Conservation (phyloP, 176 grass and related monocot species). For the Hyparrhenia diplandra region DNA sequence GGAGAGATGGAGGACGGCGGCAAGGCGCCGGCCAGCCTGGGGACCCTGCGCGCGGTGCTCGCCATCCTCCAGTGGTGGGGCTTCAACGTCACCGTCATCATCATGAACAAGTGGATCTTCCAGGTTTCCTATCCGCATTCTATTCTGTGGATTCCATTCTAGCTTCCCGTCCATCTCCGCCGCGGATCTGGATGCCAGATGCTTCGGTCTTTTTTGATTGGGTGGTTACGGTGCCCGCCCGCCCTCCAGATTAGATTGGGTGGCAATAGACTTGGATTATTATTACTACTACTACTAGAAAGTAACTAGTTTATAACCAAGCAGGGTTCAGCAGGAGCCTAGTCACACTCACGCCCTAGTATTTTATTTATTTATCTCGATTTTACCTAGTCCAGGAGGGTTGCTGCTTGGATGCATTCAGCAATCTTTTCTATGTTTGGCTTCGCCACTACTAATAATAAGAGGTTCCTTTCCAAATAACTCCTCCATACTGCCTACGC, state of each 20-base stretch:
- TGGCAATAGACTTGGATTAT: neutral
- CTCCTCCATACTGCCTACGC: neutral
- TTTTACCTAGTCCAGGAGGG: neutral
- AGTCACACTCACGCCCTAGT: neutral
- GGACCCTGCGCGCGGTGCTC: slow-evolving; percentile 57
- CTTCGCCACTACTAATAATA: too few species aligned
- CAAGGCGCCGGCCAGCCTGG: slow-evolving; percentile 28
- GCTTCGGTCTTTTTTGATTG: too few species aligned
- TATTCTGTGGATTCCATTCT: neutral
- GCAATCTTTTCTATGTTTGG: neutral
- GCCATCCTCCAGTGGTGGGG: slow-evolving; percentile 96
- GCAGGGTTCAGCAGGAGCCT: neutral
- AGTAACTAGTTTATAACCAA: neutral
- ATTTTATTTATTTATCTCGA: neutral
- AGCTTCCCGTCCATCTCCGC: neutral
- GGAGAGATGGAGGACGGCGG: slow-evolving; percentile 60
- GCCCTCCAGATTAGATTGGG: neutral
- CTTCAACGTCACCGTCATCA: slow-evolving; percentile 97
- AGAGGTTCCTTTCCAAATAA: neutral
- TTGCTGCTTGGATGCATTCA: neutral
- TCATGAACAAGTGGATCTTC: slow-evolving; percentile 99
- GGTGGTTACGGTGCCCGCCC: neutral
- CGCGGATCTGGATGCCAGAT: slow-evolving; percentile 28
- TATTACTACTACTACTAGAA: too few species aligned
- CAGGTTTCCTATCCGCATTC: slow-evolving; percentile 55